Evolutionary conservation across 1,284 basidiomycete species (phyloP).

Genomic region (Marasmius fiardii): DNA sequence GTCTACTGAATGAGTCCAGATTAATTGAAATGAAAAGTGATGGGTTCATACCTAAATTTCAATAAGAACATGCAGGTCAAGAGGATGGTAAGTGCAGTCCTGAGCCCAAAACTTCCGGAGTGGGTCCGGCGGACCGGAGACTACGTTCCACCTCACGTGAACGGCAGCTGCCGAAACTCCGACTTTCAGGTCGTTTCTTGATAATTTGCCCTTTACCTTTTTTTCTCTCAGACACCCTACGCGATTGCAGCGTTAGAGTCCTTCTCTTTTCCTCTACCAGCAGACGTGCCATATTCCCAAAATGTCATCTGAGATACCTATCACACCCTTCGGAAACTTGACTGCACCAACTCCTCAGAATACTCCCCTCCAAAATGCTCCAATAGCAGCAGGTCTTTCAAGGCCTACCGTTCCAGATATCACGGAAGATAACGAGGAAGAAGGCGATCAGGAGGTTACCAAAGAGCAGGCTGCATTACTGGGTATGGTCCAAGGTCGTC

Average conservation of each 20-base stretch:
- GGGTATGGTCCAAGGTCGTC: constrained; percentile 61
- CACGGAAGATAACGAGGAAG: constrained; percentile 60
- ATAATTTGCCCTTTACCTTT: background rate
- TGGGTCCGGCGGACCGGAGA: too few relatives aligned
- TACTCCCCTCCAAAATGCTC: constrained; percentile 71
- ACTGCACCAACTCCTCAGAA: constrained; percentile 81
- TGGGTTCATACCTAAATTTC: too few relatives aligned
- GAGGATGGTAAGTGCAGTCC: too few relatives aligned
- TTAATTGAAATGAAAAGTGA: too few relatives aligned
- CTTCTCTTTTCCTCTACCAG: background rate
- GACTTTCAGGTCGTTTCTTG: background rate
- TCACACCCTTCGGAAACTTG: constrained; percentile 38
- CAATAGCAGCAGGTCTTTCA: constrained; percentile 64
- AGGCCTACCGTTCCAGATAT: constrained; percentile 70
- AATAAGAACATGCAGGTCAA: too few relatives aligned
- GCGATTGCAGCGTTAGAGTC: background rate
- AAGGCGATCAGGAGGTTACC: constrained; percentile 37
- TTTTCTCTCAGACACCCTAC: background rate
- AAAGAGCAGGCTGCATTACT: constrained; percentile 48
- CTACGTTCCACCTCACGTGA: too few relatives aligned
- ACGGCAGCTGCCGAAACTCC: background rate
- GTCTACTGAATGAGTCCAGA: too few relatives aligned
- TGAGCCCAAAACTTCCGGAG: too few relatives aligned
- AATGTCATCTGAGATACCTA: constrained; percentile 49
- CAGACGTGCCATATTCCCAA: background rate